phyloP scores from a whole-genome alignment of 2,329 filamentous ascomycete species.

The Penicillium griseofulvum region DNA sequence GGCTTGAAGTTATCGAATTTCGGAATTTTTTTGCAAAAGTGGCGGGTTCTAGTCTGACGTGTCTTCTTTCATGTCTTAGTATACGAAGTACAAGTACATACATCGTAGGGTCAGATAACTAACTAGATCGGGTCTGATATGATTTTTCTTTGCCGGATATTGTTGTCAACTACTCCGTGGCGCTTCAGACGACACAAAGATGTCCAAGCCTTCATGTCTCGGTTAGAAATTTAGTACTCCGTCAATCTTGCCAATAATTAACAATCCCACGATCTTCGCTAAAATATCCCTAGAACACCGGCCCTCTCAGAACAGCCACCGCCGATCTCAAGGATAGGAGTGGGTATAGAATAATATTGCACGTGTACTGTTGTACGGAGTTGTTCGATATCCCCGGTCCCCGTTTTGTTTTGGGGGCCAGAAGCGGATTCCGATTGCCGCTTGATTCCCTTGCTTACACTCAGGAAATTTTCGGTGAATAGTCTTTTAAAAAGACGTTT shows the following conservation, averaged over 20 bases:
- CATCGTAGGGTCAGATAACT: too few relatives aligned
- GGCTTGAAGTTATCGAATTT: background rate
- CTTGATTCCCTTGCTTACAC: background rate
- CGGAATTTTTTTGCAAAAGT: background rate
- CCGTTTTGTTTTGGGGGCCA: background rate
- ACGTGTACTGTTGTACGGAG: background rate
- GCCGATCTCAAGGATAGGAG: conserved; percentile 1
- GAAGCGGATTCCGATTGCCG: background rate
- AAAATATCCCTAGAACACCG: background rate
- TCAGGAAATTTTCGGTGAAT: too few relatives aligned
- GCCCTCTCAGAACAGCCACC: background rate
- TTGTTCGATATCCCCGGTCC: background rate
- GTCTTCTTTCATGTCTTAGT: too few relatives aligned
- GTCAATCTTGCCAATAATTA: background rate
- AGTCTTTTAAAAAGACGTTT: too few relatives aligned
- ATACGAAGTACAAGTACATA: too few relatives aligned
- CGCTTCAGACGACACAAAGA: background rate
- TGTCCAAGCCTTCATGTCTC: background rate
- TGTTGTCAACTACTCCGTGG: background rate
- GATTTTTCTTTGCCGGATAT: background rate
- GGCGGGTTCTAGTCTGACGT: background rate
- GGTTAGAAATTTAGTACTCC: background rate
- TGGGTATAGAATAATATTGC: background rate
- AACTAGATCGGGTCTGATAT: too few relatives aligned
- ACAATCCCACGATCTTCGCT: background rate